Percentiles rank a stretch among this genome's conserved stretches.
Conservation (phyloP, 1,139 yeast species). For the Chernovozyma aurita region DNA sequence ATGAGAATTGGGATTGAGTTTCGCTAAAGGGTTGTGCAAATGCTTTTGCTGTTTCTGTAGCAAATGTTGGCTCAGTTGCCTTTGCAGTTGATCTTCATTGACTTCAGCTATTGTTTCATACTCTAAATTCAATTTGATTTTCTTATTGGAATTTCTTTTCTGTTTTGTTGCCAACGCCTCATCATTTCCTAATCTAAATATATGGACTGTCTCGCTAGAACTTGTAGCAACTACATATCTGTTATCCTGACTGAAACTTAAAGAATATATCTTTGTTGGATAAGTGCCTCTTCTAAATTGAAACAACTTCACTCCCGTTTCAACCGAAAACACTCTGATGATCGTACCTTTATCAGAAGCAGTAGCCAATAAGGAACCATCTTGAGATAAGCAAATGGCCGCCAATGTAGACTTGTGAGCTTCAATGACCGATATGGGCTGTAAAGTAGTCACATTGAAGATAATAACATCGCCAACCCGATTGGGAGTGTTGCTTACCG, state of each 20-base stretch:
- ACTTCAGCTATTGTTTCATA: slow-evolving; percentile 31
- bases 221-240: slow-evolving; percentile 77
- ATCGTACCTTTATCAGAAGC: slow-evolving; percentile 96
- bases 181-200: slow-evolving; percentile 68
- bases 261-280: slow-evolving; percentile 82
- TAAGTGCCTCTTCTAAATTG: slow-evolving; percentile 95
- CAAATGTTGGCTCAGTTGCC: neutral
- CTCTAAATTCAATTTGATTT: slow-evolving; percentile 6
- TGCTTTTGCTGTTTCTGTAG: neutral
- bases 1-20: neutral
- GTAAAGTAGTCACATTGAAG: slow-evolving; percentile 70
- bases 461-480: slow-evolving; percentile 85
- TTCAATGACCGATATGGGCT: slow-evolving; percentile 84
- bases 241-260: slow-evolving; percentile 75
- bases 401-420: slow-evolving; percentile 90
- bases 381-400: slow-evolving; percentile 69
- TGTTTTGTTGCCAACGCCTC: slow-evolving; percentile 47
- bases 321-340: slow-evolving; percentile 80
- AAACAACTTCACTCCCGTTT: slow-evolving; percentile 74
- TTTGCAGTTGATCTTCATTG: slow-evolving; percentile 7
- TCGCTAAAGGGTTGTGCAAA: neutral
- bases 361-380: slow-evolving; percentile 83
- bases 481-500: slow-evolving; percentile 42
- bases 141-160: slow-evolving; percentile 22
- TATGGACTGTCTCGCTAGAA: slow-evolving; percentile 90